Evolutionary conservation across 129 eudicot genomes (phyloP).

Genomic region (Artemisia tridentata): DNA sequence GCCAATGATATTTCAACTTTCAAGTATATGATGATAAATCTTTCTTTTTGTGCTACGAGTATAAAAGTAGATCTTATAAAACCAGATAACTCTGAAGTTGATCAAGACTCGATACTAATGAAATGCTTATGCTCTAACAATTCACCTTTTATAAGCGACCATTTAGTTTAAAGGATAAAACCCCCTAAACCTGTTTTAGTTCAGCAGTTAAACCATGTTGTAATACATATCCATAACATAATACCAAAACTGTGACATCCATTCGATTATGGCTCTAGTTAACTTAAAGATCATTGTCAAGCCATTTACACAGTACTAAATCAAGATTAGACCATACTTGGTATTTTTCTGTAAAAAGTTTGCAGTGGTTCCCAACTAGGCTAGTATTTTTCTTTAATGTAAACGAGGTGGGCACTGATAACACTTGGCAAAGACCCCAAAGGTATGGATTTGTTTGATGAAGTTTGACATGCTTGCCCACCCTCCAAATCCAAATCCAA

Average conservation of each 20-base stretch:
- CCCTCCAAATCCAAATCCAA: slow-evolving; percentile 74
- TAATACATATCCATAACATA: not conserved
- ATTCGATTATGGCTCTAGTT: not conserved
- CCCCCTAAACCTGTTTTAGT: no score
- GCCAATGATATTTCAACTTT: no score
- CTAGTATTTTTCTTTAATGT: no score
- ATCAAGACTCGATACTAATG: no score
- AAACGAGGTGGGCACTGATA: slow-evolving; percentile 49
- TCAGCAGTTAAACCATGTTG: no score
- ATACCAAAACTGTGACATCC: slow-evolving; percentile 15
- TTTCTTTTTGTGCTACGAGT: no score
- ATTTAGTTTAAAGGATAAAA: no score
- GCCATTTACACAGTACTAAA: slow-evolving; percentile 7
- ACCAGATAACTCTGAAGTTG: no score
- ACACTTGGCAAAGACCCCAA: slow-evolving; percentile 70
- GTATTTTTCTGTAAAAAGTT: not conserved
- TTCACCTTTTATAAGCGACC: no score
- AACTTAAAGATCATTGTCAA: slow-evolving; percentile 3
- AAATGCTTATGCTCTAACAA: no score
- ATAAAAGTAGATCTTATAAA: no score
- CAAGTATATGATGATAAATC: no score
- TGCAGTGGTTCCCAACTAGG: not conserved
- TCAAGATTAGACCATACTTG: slow-evolving; percentile 12
- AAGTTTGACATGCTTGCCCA: slow-evolving; percentile 74
- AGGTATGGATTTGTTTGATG: slow-evolving; percentile 58